These are phyloP conservation scores for Apodospora peruviana DNA, from an alignment of 495 filamentous ascomycete species.

Conservation along the genomic window DNA sequence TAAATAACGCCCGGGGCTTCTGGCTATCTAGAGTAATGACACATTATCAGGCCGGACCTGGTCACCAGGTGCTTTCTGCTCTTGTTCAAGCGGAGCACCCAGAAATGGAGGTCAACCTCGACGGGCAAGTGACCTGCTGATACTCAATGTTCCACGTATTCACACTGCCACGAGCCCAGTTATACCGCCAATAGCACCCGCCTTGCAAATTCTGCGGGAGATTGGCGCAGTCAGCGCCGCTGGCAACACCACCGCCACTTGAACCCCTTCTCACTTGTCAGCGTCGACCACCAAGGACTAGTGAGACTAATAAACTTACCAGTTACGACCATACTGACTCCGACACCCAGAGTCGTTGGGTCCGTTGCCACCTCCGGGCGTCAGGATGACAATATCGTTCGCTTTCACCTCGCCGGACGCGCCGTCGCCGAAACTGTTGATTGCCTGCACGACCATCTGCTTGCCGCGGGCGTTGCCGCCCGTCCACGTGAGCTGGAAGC, in stretches of 20 bases:
- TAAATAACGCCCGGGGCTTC: too few species aligned
- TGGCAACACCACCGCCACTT: conserved; percentile 42
- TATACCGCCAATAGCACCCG: conserved; percentile 50
- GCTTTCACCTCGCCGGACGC: conserved; percentile 2
- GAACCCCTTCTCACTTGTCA: conserved; percentile 32
- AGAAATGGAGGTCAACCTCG: conserved; percentile 15
- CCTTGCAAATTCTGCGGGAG: conserved; percentile 43
- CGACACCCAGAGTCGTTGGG: conserved; percentile 9
- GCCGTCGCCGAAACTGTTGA: conserved; percentile 4
- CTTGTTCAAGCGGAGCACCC: conserved; percentile 16
- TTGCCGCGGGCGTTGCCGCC: conserved; percentile 8
- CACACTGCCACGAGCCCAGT: conserved; percentile 33
- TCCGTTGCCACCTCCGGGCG: conserved; percentile 11
- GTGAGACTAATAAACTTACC: neutral
- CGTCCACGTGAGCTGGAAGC: conserved; percentile 15
- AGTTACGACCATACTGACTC: conserved; percentile 11
- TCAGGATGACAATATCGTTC: conserved; percentile 10
- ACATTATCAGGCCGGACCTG: too few species aligned
- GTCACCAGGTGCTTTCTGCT: too few species aligned
- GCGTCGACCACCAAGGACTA: neutral
- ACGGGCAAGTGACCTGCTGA: conserved; percentile 14
- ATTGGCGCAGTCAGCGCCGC: conserved; percentile 34
- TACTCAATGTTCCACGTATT: conserved; percentile 21
- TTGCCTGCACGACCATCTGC: conserved; percentile 13
- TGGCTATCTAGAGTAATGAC: too few species aligned